These are phyloP conservation scores for Geotrichum phurueaensis DNA, from an alignment of 1,139 yeast species.

Conservation along the genomic window DNA sequence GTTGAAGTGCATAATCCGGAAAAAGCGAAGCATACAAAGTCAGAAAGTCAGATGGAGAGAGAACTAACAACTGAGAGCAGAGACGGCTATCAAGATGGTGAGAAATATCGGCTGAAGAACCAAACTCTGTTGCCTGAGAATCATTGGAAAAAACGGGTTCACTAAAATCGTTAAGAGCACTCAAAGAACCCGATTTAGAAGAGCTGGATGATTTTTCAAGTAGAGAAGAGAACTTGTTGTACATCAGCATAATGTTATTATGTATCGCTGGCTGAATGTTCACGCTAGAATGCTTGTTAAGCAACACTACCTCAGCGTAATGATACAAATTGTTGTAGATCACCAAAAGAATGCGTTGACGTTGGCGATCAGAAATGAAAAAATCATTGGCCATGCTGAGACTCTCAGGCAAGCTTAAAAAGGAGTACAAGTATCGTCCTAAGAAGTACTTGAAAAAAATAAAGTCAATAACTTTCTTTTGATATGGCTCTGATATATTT, in stretches of 20 bases:
- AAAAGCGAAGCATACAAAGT: constrained; percentile 30
- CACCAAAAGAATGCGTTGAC: constrained; percentile 25
- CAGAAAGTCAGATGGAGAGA: constrained; percentile 33
- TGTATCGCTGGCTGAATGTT: constrained; percentile 9
- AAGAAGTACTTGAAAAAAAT: constrained; percentile 27
- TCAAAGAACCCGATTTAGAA: neutral
- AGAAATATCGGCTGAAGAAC: neutral
- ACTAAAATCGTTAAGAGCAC: neutral
- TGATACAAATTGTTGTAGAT: constrained; percentile 21
- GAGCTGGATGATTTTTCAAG: neutral
- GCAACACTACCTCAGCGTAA: constrained; percentile 13
- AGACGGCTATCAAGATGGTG: constrained; percentile 2
- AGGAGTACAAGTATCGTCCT: constrained; percentile 22
- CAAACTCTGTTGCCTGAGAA: neutral
- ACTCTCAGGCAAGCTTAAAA: constrained; percentile 27
- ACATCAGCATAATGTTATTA: neutral
- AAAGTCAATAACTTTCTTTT: constrained; percentile 20
- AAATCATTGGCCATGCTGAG: constrained; percentile 27
- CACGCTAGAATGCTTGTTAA: neutral
- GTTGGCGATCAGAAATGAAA: constrained; percentile 27
- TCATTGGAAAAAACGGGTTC: neutral
- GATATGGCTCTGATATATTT: constrained; percentile 19
- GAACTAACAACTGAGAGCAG: constrained; percentile 30
- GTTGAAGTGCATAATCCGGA: constrained; percentile 24
- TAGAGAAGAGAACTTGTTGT: constrained; percentile 5